Evolutionary conservation across 2,329 filamentous ascomycete genomes (phyloP).

Genomic region (Coniosporium tulheliwenetii): DNA sequence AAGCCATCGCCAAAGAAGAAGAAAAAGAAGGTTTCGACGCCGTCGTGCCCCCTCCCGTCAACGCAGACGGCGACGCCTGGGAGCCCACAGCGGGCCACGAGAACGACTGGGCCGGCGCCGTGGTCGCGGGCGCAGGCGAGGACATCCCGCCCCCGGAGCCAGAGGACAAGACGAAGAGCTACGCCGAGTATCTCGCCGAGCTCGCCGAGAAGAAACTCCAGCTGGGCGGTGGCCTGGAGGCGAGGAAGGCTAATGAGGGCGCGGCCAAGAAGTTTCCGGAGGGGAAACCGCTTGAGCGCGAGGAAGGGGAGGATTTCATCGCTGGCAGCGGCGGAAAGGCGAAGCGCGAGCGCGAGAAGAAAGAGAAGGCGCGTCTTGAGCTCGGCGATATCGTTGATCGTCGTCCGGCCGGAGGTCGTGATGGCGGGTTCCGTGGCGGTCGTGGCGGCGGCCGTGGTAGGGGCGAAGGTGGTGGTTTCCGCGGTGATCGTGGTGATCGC

Average conservation of each 20-base stretch:
- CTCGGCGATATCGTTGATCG: conserved; percentile 55
- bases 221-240: conserved; percentile 46
- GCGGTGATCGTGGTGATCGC: conserved; percentile 20
- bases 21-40: conserved; percentile 50
- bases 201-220: conserved; percentile 61
- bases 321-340: conserved; percentile 59
- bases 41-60: conserved; percentile 23
- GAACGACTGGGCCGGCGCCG: conserved; percentile 13
- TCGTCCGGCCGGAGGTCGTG: conserved; percentile 41
- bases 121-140: conserved; percentile 4
- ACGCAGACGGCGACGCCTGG: conserved; percentile 23
- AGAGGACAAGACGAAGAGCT: conserved; percentile 85
- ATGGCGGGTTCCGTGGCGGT: conserved; percentile 33
- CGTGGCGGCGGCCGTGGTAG: conserved; percentile 33
- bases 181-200: conserved; percentile 72
- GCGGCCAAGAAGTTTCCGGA: conserved; percentile 87
- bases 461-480: conserved; percentile 12
- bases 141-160: conserved; percentile 18
- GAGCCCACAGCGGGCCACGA: conserved; percentile 19
- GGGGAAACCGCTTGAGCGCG: conserved; percentile 50
- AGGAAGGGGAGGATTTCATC: conserved; percentile 54
- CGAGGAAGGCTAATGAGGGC: conserved; percentile 88
- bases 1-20: conserved; percentile 75
- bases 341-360: conserved; percentile 71
- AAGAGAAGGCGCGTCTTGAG: conserved; percentile 79